Base-by-base conservation (phyloP, 2,329 filamentous ascomycete genomes). In the Domatiomyces catenatus region DNA sequence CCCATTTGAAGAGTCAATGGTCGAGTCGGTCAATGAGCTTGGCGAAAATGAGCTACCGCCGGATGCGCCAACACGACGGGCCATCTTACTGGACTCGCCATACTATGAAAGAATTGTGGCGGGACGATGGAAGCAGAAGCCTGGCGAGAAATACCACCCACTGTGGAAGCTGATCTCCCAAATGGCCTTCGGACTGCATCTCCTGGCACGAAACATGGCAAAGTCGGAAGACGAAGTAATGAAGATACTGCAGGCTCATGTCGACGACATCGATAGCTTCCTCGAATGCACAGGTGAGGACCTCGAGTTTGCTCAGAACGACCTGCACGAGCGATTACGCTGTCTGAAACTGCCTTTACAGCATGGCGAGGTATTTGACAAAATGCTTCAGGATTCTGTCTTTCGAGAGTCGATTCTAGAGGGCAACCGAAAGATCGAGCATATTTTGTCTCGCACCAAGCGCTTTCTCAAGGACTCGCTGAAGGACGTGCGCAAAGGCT, bases 221-320 rank as follows among this genome's bases (percentile, higher is more conserved):
- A 94, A 90, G 66, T 93, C 86, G 58, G 85, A 94, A 58, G 75
- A 80, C 32, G 86, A 94, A 63, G 90, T 95, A 10, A 82, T 94
- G 56, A 81, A 76, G 56, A 96, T 96, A 49, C 73, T 96, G 50
- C 87, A 95, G 62, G 81, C 79, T 12, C 90, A 96, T 65, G 92
- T 96, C 54, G 86, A 94, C 62, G 90, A 96, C 66, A 79, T 96
- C 26, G 92, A 96, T 66, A 82, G 84, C 60, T 95, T 94, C 61
- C 71, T 96, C 32, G 86, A 94, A 65, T 80, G 84, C 17, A 84
- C 86, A 0, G 79, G 86, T 44, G 88, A 94, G 60, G 90, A 95
- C 63, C 80, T 95, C 48, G 77, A 84, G 45, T 71, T 88, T 48
- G 86, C 88, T 3, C 77, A 81, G 44, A 73, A 79, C 53, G 92